Percentiles rank a stretch among this genome's conserved stretches.
phyloP scores from a whole-genome alignment of 129 eudicot species.

The Smallanthus sonchifolius region DNA sequence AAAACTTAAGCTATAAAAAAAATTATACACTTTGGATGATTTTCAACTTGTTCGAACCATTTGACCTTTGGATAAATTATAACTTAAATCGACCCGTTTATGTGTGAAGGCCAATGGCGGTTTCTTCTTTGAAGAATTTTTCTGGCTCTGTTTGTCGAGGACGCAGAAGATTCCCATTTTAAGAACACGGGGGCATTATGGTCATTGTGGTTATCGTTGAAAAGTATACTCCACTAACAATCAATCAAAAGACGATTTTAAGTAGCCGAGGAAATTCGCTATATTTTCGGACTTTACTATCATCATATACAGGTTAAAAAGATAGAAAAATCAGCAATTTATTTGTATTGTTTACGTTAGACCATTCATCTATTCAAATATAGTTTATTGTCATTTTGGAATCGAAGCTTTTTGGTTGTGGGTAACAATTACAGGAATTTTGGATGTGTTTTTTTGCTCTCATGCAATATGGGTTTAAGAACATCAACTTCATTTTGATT shows the following conservation, averaged over 20 bases:
- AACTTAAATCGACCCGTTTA: not conserved
- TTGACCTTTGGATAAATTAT: not conserved
- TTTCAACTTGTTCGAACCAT: not conserved
- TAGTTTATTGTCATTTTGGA: conserved; percentile 1
- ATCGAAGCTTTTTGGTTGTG: conserved; percentile 11
- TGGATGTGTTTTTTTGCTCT: not conserved
- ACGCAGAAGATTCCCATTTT: conserved; percentile 1
- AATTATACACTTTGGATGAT: not conserved
- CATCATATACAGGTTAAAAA: conserved; percentile 20
- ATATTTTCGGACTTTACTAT: conserved; percentile 20
- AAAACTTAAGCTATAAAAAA: too few relatives aligned
- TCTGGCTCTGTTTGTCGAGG: conserved; percentile 23
- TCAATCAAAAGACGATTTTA: conserved; percentile 7
- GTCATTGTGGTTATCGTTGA: conserved; percentile 29
- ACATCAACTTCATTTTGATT: conserved; percentile 7
- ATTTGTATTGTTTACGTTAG: conserved; percentile 36
- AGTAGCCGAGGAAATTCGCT: conserved; percentile 10
- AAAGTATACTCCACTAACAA: conserved; percentile 24
- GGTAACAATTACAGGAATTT: conserved; percentile 25
- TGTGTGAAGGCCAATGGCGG: conserved; percentile 17
- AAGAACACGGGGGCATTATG: conserved; percentile 14
- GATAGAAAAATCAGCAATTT: conserved; percentile 18
- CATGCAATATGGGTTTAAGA: conserved; percentile 13
- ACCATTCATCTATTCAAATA: conserved; percentile 29
- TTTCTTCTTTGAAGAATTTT: conserved; percentile 31